Base-by-base conservation (phyloP, 2,329 filamentous ascomycete species). In the Xylaria sp. region DNA sequence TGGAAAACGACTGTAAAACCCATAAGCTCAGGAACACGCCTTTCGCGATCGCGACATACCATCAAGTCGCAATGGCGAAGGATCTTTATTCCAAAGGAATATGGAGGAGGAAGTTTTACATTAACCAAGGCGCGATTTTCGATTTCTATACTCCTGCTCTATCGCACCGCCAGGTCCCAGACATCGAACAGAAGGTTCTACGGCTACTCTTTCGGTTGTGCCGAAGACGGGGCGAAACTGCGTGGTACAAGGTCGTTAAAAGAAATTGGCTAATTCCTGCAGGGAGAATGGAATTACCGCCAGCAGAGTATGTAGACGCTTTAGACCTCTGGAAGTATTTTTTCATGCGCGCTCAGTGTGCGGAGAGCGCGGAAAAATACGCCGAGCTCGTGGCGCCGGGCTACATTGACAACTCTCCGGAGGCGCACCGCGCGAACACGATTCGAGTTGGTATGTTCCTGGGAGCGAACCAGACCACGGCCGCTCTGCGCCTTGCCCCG, bases 41-140 rank as follows among this genome's bases (percentile, higher is more conserved):
- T 10, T 1, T 0, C 9, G 37, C 52, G 3, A 66, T 69, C 37
- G n/a, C 8, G n/a, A 66, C 52, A 3, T 54, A 44, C 15, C 66
- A 69, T 54, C 66, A 69, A 37, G 0, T 58, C 1, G 37, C 1
- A 7, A 66, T 69, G 57, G 63, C 63, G 8, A 63, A 69, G n/a
- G 44, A 66, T 18, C 63, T 66, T 2, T 58, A 15, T n/a, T 66
- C 58, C 34, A 9, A 15, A 2, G 23, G 44, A 4, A 52, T 52
- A 10, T 66, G 63, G 62, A 44, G 12, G 28, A 41, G 34, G 1
- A 23, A 6, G 44, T 66, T 69, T 44, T 39, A 37, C 1, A 15
- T 59, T 2, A 69, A 69, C 6, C 2, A 28, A 4, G 9, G 3
- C 10, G 12, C 4, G 20, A 58, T 69, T 34, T 15, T 69, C 15